Evolutionary conservation across 805 yeast genomes (phyloP).

Genomic region (Monosporozyma servazzii): DNA sequence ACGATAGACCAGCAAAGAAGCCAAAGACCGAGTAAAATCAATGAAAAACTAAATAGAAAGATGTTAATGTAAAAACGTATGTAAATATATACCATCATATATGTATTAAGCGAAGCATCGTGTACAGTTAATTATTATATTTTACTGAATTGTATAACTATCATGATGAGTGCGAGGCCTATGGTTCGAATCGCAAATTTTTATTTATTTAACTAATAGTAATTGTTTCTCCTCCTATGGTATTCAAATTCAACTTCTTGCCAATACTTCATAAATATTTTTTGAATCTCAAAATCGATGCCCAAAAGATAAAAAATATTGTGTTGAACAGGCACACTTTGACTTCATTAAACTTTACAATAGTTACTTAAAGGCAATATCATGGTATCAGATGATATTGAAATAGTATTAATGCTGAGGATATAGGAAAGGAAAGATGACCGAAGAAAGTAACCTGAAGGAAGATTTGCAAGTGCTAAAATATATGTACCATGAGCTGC

Average conservation of each 20-base stretch:
- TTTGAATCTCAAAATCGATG: neutral
- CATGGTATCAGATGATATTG: neutral
- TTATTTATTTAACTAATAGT: neutral
- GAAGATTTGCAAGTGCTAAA: constrained; percentile 19
- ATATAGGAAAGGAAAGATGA: constrained; percentile 2
- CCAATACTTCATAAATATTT: neutral
- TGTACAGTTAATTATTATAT: neutral
- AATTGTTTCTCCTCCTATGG: neutral
- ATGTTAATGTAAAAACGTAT: neutral
- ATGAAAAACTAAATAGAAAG: neutral
- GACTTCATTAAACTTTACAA: neutral
- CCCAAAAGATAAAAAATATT: neutral
- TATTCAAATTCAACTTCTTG: neutral
- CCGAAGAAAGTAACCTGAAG: constrained; percentile 5
- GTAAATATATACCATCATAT: neutral
- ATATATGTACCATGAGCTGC: constrained; percentile 28
- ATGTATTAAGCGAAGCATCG: neutral
- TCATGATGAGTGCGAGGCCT: neutral
- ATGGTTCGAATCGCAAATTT: neutral
- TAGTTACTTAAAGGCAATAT: neutral
- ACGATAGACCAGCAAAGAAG: constrained; percentile 34
- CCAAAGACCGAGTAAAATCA: constrained; percentile 18
- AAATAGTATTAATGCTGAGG: neutral
- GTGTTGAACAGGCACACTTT: neutral
- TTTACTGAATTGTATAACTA: neutral